These are phyloP conservation scores for Leishmania gerbilli DNA, from an alignment of 208 protist species.

Conservation along the genomic window DNA sequence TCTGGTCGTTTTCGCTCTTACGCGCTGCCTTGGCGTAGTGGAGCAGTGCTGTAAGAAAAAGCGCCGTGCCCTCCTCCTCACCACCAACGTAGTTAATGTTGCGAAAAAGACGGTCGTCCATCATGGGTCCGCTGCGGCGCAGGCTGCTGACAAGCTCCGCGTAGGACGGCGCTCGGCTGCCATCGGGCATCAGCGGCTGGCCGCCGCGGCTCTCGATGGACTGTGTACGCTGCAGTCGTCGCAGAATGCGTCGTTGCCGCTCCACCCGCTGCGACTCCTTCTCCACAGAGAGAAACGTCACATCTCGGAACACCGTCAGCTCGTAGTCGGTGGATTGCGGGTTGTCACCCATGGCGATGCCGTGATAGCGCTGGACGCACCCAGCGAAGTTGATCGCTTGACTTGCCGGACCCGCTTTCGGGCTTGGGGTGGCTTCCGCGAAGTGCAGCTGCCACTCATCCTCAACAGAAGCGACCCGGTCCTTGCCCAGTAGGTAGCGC, in stretches of 20 bases:
- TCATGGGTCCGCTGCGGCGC: slow-evolving; percentile 60
- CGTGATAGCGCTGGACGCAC: slow-evolving; percentile 35
- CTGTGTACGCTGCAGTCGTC: slow-evolving; percentile 39
- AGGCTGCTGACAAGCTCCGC: slow-evolving; percentile 32
- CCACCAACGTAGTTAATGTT: slow-evolving; percentile 78
- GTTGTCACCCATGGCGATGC: slow-evolving; percentile 82
- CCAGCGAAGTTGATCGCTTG: slow-evolving; percentile 30
- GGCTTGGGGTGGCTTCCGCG: not conserved
- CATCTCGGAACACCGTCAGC: slow-evolving; percentile 73
- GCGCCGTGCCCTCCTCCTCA: slow-evolving; percentile 73
- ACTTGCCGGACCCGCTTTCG: slow-evolving; percentile 3
- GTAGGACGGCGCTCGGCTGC: slow-evolving; percentile 45
- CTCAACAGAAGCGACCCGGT: slow-evolving; percentile 22
- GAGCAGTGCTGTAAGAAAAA: slow-evolving; percentile 62
- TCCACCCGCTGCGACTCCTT: slow-evolving; percentile 56
- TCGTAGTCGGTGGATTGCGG: slow-evolving; percentile 83
- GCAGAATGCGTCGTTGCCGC: slow-evolving; percentile 67
- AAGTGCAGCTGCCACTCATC: slow-evolving; percentile 19
- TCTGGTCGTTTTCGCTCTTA: not conserved
- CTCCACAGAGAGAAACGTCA: slow-evolving; percentile 82
- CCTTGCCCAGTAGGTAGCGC: slow-evolving; percentile 73
- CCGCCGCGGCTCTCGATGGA: slow-evolving; percentile 23
- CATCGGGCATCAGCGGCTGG: slow-evolving; percentile 42
- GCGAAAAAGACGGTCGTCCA: slow-evolving; percentile 73
- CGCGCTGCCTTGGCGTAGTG: slow-evolving; percentile 22